phyloP scores from a whole-genome alignment of 805 yeast genomes.

The Wickerhamiella occidentalis region DNA sequence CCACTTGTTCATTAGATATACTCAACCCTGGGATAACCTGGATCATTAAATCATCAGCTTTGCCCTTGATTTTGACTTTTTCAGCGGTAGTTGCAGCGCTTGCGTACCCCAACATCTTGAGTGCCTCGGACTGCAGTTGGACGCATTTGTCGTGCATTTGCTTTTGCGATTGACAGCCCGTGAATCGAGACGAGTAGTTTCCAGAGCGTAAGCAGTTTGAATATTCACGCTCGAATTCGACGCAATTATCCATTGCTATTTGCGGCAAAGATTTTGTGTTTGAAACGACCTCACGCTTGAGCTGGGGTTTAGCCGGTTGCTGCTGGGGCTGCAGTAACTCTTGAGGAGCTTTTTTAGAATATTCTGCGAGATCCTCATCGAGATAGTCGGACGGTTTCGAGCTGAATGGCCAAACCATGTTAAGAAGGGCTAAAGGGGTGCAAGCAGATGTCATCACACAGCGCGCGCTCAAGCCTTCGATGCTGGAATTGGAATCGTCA shows the following conservation, averaged over 20 bases:
- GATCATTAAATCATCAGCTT: constrained; percentile 26
- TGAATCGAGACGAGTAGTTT: constrained; percentile 18
- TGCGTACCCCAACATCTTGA: constrained; percentile 22
- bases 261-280: constrained; percentile 18
- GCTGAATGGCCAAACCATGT: not conserved
- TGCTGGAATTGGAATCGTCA: too few relatives aligned
- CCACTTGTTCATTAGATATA: constrained; percentile 18
- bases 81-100: constrained; percentile 15
- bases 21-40: constrained; percentile 19
- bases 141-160: constrained; percentile 23
- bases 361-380: constrained; percentile 13
- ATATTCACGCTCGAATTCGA: constrained; percentile 24
- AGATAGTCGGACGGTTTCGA: not conserved
- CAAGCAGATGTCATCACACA: too few relatives aligned
- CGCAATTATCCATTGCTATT: constrained; percentile 27
- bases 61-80: constrained; percentile 17
- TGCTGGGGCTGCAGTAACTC: not conserved
- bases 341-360: constrained; percentile 5
- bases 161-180: constrained; percentile 21
- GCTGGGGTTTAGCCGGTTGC: not conserved
- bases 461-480: too few relatives aligned
- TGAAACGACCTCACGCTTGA: not conserved
- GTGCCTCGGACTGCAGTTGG: constrained; percentile 23
- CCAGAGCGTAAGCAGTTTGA: constrained; percentile 24
- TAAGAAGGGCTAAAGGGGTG: too few relatives aligned